phyloP scores from a whole-genome alignment of 2,329 filamentous ascomycete genomes.

The Chaetomium sp. region DNA sequence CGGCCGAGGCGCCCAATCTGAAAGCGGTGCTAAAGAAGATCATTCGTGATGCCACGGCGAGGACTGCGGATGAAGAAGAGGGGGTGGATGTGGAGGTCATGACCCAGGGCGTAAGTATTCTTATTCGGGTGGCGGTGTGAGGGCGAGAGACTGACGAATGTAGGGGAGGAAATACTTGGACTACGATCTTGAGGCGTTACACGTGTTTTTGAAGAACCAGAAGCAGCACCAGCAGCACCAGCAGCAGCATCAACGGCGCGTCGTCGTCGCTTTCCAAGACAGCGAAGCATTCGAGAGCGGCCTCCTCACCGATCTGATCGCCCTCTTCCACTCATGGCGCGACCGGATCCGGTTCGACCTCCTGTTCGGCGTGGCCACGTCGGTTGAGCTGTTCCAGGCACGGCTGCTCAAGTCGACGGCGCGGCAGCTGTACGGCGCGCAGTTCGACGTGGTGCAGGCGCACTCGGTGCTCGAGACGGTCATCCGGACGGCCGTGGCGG shows the following conservation, averaged over 20 bases:
- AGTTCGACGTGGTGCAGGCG: conserved; percentile 72
- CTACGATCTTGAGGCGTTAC: conserved; percentile 69
- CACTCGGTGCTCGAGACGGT: conserved; percentile 65
- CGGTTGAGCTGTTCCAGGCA: conserved; percentile 71
- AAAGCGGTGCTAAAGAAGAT: conserved; percentile 68
- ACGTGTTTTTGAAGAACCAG: conserved; percentile 48
- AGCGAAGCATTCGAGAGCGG: conserved; percentile 73
- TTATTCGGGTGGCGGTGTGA: neutral
- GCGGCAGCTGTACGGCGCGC: conserved; percentile 59
- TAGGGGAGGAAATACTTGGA: conserved; percentile 62
- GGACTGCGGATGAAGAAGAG: conserved; percentile 45
- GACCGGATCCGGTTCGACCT: conserved; percentile 71
- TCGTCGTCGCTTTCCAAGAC: conserved; percentile 71
- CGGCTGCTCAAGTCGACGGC: conserved; percentile 63
- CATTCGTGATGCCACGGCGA: conserved; percentile 58
- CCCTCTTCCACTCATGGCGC: conserved; percentile 65
- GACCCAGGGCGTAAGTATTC: conserved; percentile 39
- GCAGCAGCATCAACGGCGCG: conserved; percentile 45
- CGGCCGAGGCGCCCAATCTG: conserved; percentile 65
- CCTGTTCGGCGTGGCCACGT: conserved; percentile 75
- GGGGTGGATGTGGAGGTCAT: conserved; percentile 38
- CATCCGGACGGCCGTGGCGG: conserved; percentile 59
- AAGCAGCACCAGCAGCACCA: conserved; percentile 33
- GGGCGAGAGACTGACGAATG: neutral
- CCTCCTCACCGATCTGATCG: conserved; percentile 65